phyloP scores from a whole-genome alignment of 352 stramenopile genomes.

The Globisporangium alternatum region DNA sequence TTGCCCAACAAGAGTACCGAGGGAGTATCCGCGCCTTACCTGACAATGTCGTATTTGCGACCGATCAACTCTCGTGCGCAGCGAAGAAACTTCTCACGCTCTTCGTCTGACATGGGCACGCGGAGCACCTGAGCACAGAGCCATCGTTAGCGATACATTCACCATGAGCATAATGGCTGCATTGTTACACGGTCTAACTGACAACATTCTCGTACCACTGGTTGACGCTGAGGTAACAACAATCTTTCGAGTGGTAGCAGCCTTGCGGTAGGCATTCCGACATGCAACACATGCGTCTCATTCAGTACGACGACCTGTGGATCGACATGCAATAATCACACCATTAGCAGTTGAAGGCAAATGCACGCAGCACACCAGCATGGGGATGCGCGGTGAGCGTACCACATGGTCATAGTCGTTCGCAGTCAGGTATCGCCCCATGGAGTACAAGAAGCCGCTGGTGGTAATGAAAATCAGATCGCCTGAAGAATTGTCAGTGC shows the following conservation, averaged over 20 bases:
- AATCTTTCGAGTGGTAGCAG: conserved; percentile 64
- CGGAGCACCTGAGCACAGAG: conserved; percentile 45
- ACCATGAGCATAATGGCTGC: not conserved
- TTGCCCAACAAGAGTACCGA: not conserved
- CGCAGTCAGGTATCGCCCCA: conserved; percentile 52
- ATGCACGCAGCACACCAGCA: not conserved
- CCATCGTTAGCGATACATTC: not conserved
- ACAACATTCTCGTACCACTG: conserved; percentile 40
- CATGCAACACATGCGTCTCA: conserved; percentile 54
- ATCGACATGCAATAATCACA: not conserved
- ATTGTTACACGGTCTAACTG: not conserved
- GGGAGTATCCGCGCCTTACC: conserved; percentile 24
- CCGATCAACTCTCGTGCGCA: conserved; percentile 59
- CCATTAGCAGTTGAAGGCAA: not conserved
- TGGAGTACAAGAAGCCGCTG: conserved; percentile 64
- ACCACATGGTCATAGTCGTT: conserved; percentile 81
- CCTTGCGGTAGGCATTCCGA: conserved; percentile 53
- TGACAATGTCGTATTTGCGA: conserved; percentile 59
- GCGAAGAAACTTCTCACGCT: conserved; percentile 54
- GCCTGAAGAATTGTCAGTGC: conserved; percentile 25
- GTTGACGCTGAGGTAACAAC: conserved; percentile 62
- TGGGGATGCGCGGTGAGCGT: not conserved
- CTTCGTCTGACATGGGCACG: conserved; percentile 38
- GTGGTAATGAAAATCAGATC: conserved; percentile 83
- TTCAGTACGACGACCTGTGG: conserved; percentile 62